phyloP scores from a whole-genome alignment of 768 basidiomycete species.

The Boletus rubescentipes region DNA sequence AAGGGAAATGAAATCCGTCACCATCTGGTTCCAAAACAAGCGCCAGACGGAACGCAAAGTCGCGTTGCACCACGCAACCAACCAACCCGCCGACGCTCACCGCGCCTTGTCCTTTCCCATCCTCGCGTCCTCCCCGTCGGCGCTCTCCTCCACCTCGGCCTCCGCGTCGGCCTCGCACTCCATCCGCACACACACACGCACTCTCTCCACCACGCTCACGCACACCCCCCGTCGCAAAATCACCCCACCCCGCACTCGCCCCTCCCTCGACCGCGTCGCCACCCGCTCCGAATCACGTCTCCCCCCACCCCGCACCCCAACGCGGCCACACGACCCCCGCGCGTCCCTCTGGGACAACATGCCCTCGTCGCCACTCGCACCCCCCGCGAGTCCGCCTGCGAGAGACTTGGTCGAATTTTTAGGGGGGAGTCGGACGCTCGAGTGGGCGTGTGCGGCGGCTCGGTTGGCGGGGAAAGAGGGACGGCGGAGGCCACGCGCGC shows the following conservation, averaged over 20 bases:
- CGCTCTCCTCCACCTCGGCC: constrained; percentile 22
- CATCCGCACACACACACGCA: constrained; percentile 33
- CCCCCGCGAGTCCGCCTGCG: constrained; percentile 33
- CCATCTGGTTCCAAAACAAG: constrained; percentile 37
- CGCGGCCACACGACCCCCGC: constrained; percentile 27
- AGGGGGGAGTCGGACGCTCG: constrained; percentile 28
- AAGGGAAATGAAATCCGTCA: constrained; percentile 38
- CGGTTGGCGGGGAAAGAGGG: constrained; percentile 47
- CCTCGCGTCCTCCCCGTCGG: constrained; percentile 19
- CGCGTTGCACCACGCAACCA: constrained; percentile 40
- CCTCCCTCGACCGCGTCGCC: constrained; percentile 34
- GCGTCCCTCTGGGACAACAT: constrained; percentile 35
- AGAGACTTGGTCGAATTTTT: constrained; percentile 31
- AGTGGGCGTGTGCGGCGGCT: constrained; percentile 43
- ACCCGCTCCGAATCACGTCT: constrained; percentile 32
- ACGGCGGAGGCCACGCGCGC: constrained; percentile 8
- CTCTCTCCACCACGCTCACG: constrained; percentile 25
- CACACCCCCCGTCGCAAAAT: constrained; percentile 29
- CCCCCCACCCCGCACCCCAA: constrained; percentile 30
- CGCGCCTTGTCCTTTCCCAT: constrained; percentile 12
- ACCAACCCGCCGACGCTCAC: constrained; percentile 18
- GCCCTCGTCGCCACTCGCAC: constrained; percentile 45
- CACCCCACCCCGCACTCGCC: constrained; percentile 30
- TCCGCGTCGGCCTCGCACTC: constrained; percentile 27
- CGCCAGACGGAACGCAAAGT: constrained; percentile 52